These are phyloP conservation scores for Anthoceros angustus DNA, from an alignment of 225 moss, liverwort and hornwort genomes.

Conservation along the genomic window DNA sequence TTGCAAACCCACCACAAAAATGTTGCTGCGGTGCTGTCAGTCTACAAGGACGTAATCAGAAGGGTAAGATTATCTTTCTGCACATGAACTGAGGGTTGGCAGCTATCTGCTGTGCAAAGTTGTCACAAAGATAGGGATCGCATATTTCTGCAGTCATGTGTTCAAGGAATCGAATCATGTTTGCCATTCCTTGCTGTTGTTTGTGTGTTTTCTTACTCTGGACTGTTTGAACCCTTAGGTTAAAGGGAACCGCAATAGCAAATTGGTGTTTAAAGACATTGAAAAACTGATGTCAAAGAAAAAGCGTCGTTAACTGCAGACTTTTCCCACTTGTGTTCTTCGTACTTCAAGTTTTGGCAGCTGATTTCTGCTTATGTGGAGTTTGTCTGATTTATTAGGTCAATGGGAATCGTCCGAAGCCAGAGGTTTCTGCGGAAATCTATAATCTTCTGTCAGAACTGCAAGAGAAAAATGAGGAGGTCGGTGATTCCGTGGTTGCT, in stretches of 20 bases:
- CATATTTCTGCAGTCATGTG: neutral
- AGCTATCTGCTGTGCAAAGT: neutral
- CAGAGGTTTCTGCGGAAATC: conserved; percentile 66
- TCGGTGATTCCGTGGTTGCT: conserved; percentile 41
- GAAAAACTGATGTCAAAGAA: neutral
- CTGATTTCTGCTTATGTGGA: neutral
- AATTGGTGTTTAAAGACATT: neutral
- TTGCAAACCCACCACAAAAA: conserved; percentile 56
- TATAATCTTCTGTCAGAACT: conserved; percentile 41
- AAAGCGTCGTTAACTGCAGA: neutral
- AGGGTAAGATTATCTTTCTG: conserved; percentile 23
- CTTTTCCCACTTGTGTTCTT: neutral
- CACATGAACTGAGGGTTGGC: neutral
- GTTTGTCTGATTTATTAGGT: conserved; percentile 24
- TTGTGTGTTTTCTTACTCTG: neutral
- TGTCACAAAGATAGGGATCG: no score
- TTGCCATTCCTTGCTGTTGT: neutral
- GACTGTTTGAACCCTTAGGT: neutral
- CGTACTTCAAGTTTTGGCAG: no score
- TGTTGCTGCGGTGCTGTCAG: conserved; percentile 51
- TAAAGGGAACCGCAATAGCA: neutral
- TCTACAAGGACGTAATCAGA: conserved; percentile 51
- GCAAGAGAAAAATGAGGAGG: conserved; percentile 47
- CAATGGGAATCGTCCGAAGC: conserved; percentile 88
- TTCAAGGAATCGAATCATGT: neutral